A percentile compares a stretch with the other conserved stretches of the same genome.
Conservation (phyloP, 495 filamentous ascomycete genomes). For the Daldinia childiae region DNA sequence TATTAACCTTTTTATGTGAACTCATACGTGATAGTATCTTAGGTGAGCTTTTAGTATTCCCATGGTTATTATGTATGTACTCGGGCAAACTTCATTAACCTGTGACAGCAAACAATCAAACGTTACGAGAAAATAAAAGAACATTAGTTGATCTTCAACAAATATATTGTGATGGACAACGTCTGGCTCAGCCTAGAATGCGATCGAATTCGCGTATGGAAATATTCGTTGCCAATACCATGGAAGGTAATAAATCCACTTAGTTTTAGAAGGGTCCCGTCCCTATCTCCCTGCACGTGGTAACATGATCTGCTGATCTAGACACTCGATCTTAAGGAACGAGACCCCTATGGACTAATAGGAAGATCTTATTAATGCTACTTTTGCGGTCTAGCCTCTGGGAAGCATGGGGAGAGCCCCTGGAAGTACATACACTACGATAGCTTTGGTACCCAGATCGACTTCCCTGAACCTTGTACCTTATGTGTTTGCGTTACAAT, state of each 20-base stretch:
- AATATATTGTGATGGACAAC: conserved; percentile 7
- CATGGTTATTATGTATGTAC: neutral
- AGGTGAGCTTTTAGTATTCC: conserved; percentile 1
- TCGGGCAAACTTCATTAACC: conserved; percentile 25
- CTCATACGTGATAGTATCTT: neutral
- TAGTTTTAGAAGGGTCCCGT: conserved; percentile 15
- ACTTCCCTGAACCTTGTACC: conserved; percentile 21
- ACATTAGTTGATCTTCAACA: conserved; percentile 24
- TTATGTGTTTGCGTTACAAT: neutral
- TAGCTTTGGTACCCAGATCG: conserved; percentile 24
- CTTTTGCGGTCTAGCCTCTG: conserved; percentile 32
- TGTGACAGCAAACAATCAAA: conserved; percentile 24
- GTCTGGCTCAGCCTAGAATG: conserved; percentile 35
- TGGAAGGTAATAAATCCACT: neutral
- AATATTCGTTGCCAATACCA: conserved; percentile 9
- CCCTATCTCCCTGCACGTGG: conserved; percentile 23
- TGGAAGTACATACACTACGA: neutral
- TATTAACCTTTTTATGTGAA: conserved; percentile 1
- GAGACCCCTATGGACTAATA: conserved; percentile 17
- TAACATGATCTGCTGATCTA: conserved; percentile 38
- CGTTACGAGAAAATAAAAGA: conserved; percentile 21
- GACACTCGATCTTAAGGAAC: conserved; percentile 31
- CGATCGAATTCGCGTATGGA: conserved; percentile 32
- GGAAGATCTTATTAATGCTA: conserved; percentile 17
- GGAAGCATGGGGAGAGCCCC: conserved; percentile 29